Conservation (phyloP, 2,329 filamentous ascomycete genomes). For the Spiromastix sp. region DNA sequence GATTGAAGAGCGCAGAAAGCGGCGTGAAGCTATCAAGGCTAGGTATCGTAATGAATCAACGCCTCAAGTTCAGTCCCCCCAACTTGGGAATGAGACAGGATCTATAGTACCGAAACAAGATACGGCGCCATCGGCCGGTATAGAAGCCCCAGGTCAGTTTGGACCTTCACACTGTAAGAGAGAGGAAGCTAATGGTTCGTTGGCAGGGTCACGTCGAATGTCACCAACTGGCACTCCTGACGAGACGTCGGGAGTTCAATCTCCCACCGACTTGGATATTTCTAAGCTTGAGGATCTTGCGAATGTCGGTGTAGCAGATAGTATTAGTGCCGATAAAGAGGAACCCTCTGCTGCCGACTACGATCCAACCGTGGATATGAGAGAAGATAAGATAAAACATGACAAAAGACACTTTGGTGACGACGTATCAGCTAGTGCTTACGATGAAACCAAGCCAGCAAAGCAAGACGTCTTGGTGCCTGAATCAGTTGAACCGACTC, state of each 20-base stretch:
- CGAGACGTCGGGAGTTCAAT: conserved; percentile 38
- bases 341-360: conserved; percentile 89
- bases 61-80: conserved; percentile 64
- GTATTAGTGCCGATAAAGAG: conserved; percentile 46
- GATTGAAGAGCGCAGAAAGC: conserved; percentile 74
- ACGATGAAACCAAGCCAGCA: conserved; percentile 48
- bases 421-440: conserved; percentile 43
- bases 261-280: conserved; percentile 52
- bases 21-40: conserved; percentile 73
- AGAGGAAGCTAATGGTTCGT: conserved; percentile 18
- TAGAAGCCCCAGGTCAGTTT: conserved; percentile 29
- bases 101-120: conserved; percentile 40
- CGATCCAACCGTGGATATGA: conserved; percentile 79
- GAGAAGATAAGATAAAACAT: conserved; percentile 66
- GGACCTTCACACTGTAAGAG: not conserved
- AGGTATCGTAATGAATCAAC: conserved; percentile 64
- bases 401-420: conserved; percentile 52
- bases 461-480: conserved; percentile 43
- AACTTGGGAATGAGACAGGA: conserved; percentile 49
- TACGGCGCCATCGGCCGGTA: conserved; percentile 34
- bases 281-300: conserved; percentile 57
- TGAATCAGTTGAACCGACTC: conserved; percentile 22
- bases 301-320: conserved; percentile 37
- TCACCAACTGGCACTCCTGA: conserved; percentile 40
- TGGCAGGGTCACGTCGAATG: conserved; percentile 22